Evolutionary conservation across 257 asterid genomes (phyloP).

Genomic region (Euphrasia confusa): DNA sequence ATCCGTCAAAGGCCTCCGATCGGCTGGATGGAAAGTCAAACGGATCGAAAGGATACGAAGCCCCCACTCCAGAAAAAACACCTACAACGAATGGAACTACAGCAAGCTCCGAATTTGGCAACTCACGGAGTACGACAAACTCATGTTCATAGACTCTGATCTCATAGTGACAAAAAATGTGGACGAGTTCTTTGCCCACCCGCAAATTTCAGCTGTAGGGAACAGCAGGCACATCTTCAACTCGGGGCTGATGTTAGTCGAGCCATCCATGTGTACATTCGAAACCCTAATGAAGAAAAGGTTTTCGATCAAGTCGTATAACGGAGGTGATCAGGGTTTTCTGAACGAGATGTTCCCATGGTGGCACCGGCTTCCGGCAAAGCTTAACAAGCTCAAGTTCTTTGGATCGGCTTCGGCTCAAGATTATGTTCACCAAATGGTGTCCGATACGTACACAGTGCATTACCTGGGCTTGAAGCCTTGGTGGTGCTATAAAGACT

Average conservation of each 20-base stretch:
- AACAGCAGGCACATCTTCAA: slow-evolving; percentile 49
- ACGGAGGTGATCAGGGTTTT: slow-evolving; percentile 79
- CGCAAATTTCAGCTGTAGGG: slow-evolving; percentile 45
- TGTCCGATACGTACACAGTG: slow-evolving; percentile 26
- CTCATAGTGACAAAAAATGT: slow-evolving; percentile 41
- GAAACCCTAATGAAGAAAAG: slow-evolving; percentile 45
- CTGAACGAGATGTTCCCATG: slow-evolving; percentile 65
- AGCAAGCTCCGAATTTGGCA: slow-evolving; percentile 81
- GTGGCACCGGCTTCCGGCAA: slow-evolving; percentile 72
- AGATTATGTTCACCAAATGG: slow-evolving; percentile 19
- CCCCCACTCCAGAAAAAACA: slow-evolving; percentile 34
- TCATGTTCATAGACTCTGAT: slow-evolving; percentile 74
- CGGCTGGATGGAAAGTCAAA: slow-evolving; percentile 65
- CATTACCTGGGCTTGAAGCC: slow-evolving; percentile 84
- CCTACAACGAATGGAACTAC: slow-evolving; percentile 78
- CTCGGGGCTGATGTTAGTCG: slow-evolving; percentile 68
- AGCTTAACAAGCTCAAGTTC: slow-evolving; percentile 42
- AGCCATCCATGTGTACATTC: slow-evolving; percentile 63
- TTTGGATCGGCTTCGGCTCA: neutral
- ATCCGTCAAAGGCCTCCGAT: slow-evolving; percentile 37
- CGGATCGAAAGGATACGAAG: slow-evolving; percentile 46
- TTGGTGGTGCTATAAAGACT: slow-evolving; percentile 66
- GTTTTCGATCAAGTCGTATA: slow-evolving; percentile 44
- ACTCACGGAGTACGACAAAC: slow-evolving; percentile 50
- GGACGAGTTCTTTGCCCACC: slow-evolving; percentile 50